Evolutionary conservation across 257 asterid genomes (phyloP), one percentile per base, ranked within the genome.

Genomic region (Thymus mandschuricus): DNA sequence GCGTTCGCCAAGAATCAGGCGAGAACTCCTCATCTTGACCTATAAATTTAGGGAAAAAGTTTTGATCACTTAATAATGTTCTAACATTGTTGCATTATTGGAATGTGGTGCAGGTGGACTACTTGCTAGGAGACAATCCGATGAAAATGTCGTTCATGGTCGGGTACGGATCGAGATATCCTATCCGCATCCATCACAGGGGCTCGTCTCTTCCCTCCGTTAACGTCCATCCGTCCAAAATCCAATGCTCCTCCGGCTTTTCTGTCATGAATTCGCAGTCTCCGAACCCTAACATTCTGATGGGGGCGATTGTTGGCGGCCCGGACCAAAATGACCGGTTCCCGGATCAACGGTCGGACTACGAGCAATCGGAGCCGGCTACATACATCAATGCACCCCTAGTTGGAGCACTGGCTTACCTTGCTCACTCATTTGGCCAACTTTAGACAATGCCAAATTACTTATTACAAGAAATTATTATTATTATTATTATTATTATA

Each of bases 341-440:
- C 85, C 96, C 97, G 0, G 98, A 95, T 60, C 78, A 87, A 50
- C 88, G 99, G 49, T 75, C 95, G 0, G 97, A 95, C 67, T 95
- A 95, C 43, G 97, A 89, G 85, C 98, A 89, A 67, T 92, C 99
- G 1, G 99, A 95, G 66, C 98, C 99, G 0, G 93, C 99, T 10
- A 95, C 99, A 2, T 95, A 95, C 78, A 92, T 92, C 60, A 95
- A 95, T 44, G 99, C 99, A 13, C 98, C 97, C 4, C 84, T 95
- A 2, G 98, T 95, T 45, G 99, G 99, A 43, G 64, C 98, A 6
- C 79, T 95, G 72, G 79, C 94, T 3, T 92, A 95, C 61, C 85
- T 95, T 38, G 97, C 99, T 3, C 99, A 95, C 88, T 95, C 99
- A 3, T 92, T 81, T 60, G 97, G 97, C 69, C 99, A 95, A 66